Evolutionary conservation across 2,329 filamentous ascomycete genomes (phyloP), one percentile per base, ranked within the genome.

Genomic region (Cytospora chrysosperma): DNA sequence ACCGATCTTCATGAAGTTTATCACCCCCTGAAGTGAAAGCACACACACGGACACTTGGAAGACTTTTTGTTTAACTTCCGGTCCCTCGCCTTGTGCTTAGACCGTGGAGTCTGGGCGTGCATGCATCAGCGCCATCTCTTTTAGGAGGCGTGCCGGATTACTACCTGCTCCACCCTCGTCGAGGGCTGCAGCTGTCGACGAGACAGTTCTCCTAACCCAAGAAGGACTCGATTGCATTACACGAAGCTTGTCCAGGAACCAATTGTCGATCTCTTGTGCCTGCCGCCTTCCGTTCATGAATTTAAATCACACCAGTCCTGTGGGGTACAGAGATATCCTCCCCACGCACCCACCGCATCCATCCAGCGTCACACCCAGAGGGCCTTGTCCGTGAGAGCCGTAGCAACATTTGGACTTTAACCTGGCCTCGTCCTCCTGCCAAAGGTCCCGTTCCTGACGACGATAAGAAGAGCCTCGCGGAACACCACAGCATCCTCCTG

Each of bases 211-310:
- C 71, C 71, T 73, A 70, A 74, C 72, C 72, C 73, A 73, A 60
- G 47, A 34, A 56, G 56, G 53, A 32, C 56, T 57, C 64, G 61
- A 55, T 34, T 57, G 28, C 57, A 63, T 60, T 55, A 63, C 53
- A 63, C 61, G 50, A 58, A 47, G 28, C 61, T 43, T 69, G 70
- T 71, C 69, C 70, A 73, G 73, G 71, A 73, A 75, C 75, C 74
- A 74, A 77, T 78, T 77, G 74, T 74, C 69, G 70, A 69, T 73
- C 67, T 76, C 78, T 76, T 74, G 82, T 82, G 80, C 79, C 82
- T 80, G 75, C 72, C 74, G 74, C 73, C 75, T 77, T 51, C 75
- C 77, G 76, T 75, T 74, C 73, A 75, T 75, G 75, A 75, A 75
- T 74, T 70, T 76, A 69, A 75, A 74, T 74, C 70, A 55, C 70